These are phyloP conservation scores for Pseudoscleropodium purum DNA, from an alignment of 225 moss, liverwort and hornwort genomes.

Conservation along the genomic window DNA sequence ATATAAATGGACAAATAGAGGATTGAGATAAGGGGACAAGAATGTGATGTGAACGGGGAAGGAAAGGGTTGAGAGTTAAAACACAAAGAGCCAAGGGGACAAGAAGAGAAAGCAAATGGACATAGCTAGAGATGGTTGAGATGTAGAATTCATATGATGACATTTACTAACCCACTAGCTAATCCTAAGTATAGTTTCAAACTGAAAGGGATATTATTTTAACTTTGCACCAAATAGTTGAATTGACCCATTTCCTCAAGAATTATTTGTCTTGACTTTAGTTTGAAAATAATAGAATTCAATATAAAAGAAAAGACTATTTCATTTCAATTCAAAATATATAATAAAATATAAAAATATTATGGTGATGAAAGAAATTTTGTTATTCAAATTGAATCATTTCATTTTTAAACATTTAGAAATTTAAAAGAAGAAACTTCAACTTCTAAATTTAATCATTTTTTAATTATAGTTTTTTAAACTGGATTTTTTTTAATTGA, in stretches of 20 bases:
- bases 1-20: not conserved
- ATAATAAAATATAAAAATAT: not conserved
- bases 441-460: too few relatives aligned
- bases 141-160: not conserved
- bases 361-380: not conserved
- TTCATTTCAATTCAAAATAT: not conserved
- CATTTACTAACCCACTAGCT: not conserved
- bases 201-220: accelerated
- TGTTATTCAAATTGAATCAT: not conserved
- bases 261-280: not conserved
- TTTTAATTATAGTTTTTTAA: not conserved
- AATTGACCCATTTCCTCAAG: not conserved
- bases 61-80: accelerated
- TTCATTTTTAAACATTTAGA: not conserved
- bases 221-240: accelerated
- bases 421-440: not conserved
- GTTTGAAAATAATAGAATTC: not conserved
- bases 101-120: accelerated
- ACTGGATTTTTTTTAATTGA: accelerated
- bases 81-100: not conserved
- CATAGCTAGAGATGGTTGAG: accelerated
- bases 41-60: not conserved
- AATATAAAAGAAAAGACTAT: accelerated
- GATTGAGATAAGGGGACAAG: not conserved
- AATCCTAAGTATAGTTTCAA: accelerated